Conservation (phyloP, 1,284 basidiomycete species). For the Malassezia obtusa region DNA sequence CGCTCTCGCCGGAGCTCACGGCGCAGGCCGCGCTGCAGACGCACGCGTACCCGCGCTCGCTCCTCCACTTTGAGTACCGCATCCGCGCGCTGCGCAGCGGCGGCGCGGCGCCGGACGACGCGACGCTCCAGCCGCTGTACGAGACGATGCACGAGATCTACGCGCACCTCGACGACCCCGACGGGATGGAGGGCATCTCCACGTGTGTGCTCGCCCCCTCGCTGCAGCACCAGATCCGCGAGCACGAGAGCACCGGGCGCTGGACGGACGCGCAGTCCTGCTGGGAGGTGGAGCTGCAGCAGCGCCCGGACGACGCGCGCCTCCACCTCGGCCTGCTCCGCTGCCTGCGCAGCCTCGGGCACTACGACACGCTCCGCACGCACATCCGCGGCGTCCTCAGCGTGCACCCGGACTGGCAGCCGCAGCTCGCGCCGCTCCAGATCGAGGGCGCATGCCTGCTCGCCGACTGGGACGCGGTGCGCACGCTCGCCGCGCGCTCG, state of each 20-base stretch:
- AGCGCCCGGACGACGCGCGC: conserved; percentile 74
- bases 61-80: conserved; percentile 82
- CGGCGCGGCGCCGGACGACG: conserved; percentile 24
- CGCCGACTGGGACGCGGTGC: conserved; percentile 68
- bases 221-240: conserved; percentile 89
- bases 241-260: conserved; percentile 90
- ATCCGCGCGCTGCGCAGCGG: conserved; percentile 13
- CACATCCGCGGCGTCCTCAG: conserved; percentile 87
- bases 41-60: conserved; percentile 81
- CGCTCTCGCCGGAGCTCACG: conserved; percentile 77
- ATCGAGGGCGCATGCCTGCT: conserved; percentile 93
- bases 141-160: conserved; percentile 93
- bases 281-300: conserved; percentile 94
- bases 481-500: conserved; percentile 47
- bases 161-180: conserved; percentile 88
- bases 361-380: conserved; percentile 92
- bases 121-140: conserved; percentile 60
- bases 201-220: conserved; percentile 78
- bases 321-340: conserved; percentile 81
- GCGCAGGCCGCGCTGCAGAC: conserved; percentile 88
- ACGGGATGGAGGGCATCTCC: conserved; percentile 98
- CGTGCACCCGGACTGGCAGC: conserved; percentile 73
- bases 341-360: conserved; percentile 86
- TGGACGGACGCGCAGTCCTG: conserved; percentile 99
- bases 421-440: conserved; percentile 68